These are phyloP conservation scores for Berberis vulgaris DNA, from an alignment of 164 flowering plant species.

Conservation along the genomic window DNA sequence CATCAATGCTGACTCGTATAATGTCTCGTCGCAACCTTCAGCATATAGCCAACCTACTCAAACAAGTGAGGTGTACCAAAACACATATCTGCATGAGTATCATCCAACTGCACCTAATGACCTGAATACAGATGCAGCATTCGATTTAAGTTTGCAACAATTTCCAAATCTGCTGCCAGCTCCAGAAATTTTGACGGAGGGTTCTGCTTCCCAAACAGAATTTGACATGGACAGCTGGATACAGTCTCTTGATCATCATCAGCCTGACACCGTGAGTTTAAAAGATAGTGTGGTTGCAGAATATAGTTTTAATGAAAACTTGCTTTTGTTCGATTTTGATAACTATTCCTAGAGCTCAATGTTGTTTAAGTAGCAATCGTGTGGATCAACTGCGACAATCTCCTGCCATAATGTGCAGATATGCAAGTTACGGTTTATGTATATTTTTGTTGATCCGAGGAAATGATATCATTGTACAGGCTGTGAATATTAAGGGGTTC, in stretches of 20 bases:
- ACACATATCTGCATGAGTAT: not conserved
- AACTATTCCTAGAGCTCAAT: conserved; percentile 11
- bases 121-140: conserved; percentile 2
- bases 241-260: conserved; percentile 22
- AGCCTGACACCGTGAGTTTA: conserved; percentile 9
- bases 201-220: conserved; percentile 7
- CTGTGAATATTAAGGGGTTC: too few relatives aligned
- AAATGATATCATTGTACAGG: too few relatives aligned
- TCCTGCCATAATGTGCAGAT: too few relatives aligned
- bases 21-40: not conserved
- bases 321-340: conserved; percentile 34
- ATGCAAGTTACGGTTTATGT: too few relatives aligned
- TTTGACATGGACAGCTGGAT: conserved; percentile 25
- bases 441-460: too few relatives aligned
- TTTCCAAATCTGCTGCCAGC: conserved; percentile 13
- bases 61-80: not conserved
- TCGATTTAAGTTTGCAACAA: not conserved
- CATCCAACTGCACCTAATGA: conserved; percentile 1
- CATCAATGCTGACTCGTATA: too few relatives aligned
- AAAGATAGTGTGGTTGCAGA: conserved; percentile 16
- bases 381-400: too few relatives aligned
- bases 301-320: conserved; percentile 14
- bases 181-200: conserved; percentile 9
- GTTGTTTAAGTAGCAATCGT: too few relatives aligned
- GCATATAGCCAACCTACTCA: not conserved